Evolutionary conservation across 1,284 basidiomycete species (phyloP).

Genomic region (Trichosporon faecale): DNA sequence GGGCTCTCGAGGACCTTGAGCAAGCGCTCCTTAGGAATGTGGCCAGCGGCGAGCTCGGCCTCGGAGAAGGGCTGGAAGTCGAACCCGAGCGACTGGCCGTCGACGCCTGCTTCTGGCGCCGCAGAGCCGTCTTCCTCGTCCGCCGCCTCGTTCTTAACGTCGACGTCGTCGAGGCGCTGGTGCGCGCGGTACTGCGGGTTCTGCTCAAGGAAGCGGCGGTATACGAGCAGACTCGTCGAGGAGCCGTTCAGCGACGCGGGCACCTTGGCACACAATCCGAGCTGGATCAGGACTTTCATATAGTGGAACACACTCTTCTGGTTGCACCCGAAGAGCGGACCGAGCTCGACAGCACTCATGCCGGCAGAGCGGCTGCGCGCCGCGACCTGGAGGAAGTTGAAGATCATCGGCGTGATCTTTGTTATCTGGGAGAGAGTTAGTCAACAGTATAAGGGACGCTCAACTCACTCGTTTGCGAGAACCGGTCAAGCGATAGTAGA

Average conservation of each 20-base stretch:
- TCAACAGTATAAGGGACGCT: neutral
- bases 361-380: constrained; percentile 23
- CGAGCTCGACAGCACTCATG: constrained; percentile 34
- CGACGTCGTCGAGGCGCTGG: constrained; percentile 19
- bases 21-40: constrained; percentile 40
- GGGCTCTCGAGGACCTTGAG: constrained; percentile 42
- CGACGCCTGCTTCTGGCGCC: neutral
- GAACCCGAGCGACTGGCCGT: constrained; percentile 25
- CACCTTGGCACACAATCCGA: constrained; percentile 43
- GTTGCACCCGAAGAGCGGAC: constrained; percentile 37
- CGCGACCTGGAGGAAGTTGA: constrained; percentile 31
- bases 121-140: constrained; percentile 19
- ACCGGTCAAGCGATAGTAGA: constrained; percentile 46
- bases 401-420: constrained; percentile 38
- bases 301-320: constrained; percentile 46
- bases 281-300: constrained; percentile 37
- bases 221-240: constrained; percentile 40
- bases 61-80: constrained; percentile 37
- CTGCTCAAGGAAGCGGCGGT: constrained; percentile 39
- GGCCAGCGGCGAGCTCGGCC: constrained; percentile 37
- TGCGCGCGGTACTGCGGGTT: constrained; percentile 36
- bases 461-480: constrained; percentile 38
- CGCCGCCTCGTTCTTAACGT: constrained; percentile 23
- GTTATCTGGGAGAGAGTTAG: constrained; percentile 31
- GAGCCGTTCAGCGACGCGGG: constrained; percentile 36